phyloP scores from a whole-genome alignment of 208 protist species.

The Herpetomonas tarakana region DNA sequence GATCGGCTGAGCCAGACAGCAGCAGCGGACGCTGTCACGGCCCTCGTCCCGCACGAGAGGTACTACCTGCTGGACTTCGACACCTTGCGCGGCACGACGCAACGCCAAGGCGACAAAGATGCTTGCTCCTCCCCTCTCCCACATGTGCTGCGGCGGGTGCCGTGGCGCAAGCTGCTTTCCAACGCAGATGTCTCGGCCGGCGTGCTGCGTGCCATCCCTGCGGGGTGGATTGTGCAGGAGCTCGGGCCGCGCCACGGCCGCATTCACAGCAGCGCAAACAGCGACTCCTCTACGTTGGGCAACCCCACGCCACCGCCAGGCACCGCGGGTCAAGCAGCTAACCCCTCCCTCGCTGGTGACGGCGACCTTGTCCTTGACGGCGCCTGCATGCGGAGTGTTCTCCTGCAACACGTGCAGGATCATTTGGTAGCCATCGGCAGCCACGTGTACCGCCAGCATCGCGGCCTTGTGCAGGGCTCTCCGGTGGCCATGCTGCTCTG shows the following conservation, averaged over 20 bases:
- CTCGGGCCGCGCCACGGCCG: neutral
- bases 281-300: too few species aligned
- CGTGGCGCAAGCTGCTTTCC: slow-evolving; percentile 16
- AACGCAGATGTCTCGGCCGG: slow-evolving; percentile 44
- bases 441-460: slow-evolving; percentile 36
- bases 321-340: too few species aligned
- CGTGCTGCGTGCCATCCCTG: slow-evolving; percentile 18
- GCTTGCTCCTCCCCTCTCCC: too few species aligned
- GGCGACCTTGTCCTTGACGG: slow-evolving; percentile 25
- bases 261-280: neutral
- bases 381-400: slow-evolving; percentile 25
- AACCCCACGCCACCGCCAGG: too few species aligned
- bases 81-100: slow-evolving; percentile 11
- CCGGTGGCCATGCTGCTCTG: slow-evolving; percentile 78
- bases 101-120: neutral
- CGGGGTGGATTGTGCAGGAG: neutral
- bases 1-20: slow-evolving; percentile 58
- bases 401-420: slow-evolving; percentile 36
- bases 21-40: slow-evolving; percentile 29
- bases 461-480: slow-evolving; percentile 71
- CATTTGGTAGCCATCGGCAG: slow-evolving; percentile 44
- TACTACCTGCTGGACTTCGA: slow-evolving; percentile 45
- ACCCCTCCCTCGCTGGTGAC: too few species aligned
- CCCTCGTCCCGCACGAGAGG: slow-evolving; percentile 35
- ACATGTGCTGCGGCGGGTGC: slow-evolving; percentile 7